phyloP scores from a whole-genome alignment of 2,329 filamentous ascomycete species.

The Boeremia lycopersici region DNA sequence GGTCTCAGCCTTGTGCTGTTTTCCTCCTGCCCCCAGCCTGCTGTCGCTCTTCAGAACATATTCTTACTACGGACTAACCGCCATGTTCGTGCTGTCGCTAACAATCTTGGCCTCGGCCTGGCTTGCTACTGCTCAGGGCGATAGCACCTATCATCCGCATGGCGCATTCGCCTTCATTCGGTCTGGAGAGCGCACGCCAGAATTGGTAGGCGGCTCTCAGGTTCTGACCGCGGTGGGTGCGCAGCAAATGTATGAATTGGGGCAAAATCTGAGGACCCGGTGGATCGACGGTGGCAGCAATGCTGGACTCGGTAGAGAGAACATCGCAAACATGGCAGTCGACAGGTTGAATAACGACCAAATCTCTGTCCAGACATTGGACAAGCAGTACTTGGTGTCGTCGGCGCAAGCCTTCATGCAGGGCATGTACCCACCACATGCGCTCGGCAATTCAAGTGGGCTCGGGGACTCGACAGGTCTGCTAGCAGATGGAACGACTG shows the following conservation, averaged over 20 bases:
- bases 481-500: slow-evolving; percentile 55
- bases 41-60: slow-evolving; percentile 1
- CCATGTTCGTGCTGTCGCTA: slow-evolving; percentile 37
- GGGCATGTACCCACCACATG: slow-evolving; percentile 62
- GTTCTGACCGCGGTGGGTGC: slow-evolving; percentile 61
- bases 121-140: slow-evolving; percentile 29
- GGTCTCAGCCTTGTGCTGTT: slow-evolving; percentile 11
- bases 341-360: slow-evolving; percentile 54
- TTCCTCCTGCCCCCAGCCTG: neutral
- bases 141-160: slow-evolving; percentile 45
- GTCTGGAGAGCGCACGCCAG: slow-evolving; percentile 62
- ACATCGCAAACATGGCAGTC: slow-evolving; percentile 50
- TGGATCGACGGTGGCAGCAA: slow-evolving; percentile 52
- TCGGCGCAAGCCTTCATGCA: slow-evolving; percentile 68
- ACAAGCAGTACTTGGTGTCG: slow-evolving; percentile 55
- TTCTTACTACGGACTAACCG: slow-evolving; percentile 12
- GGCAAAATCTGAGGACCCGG: slow-evolving; percentile 58
- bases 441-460: slow-evolving; percentile 31
- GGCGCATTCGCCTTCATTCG: slow-evolving; percentile 60
- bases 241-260: slow-evolving; percentile 58
- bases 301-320: slow-evolving; percentile 31
- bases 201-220: slow-evolving; percentile 32
- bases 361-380: slow-evolving; percentile 54
- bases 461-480: slow-evolving; percentile 45
- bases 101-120: slow-evolving; percentile 31